Evolutionary conservation across 805 yeast genomes (phyloP), one percentile per base, ranked within the genome.

Genomic region (Millerago galiae): DNA sequence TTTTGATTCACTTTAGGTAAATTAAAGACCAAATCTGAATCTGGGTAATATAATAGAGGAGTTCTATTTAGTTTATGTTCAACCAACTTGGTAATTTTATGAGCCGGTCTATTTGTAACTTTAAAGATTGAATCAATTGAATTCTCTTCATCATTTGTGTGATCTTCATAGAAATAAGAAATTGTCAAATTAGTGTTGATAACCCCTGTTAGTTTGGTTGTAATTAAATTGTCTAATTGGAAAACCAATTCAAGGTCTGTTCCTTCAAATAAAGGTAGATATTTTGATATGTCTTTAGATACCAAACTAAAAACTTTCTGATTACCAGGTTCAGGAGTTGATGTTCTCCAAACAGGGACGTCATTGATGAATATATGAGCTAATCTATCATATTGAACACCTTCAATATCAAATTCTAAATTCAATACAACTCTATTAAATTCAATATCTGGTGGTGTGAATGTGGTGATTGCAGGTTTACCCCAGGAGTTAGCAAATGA

Each of bases 251-350:
- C 59, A 7, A 68, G 52, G 3, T 67, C 65, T 12, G 66, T 50
- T 5, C 50, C 39, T 29, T 59, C 48, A 58, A 87, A 83, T 28
- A 86, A 58, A 0, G 65, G 49, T 8, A 69, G 52, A 55, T 75
- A 85, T 13, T 64, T 58, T 2, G 89, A 70, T 1, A 85, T 72
- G 56, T 88, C 95, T 56, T 83, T 86, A 26, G 71, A 65, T 42
- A 72, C 63, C 5, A 60, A 53, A 21, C 83, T 75, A 49, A 67
- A 74, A 9, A 74, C 72, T 2, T 63, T 51, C 12, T 54, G 56
- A 52, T 81, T 61, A 43, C 74, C 73, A 1, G 95, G 95, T 61
- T 87, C 95, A 13, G 84, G 79, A 3, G 95, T 88, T 3, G 91
- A 81, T 1, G 87, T 79, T 61, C 95, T 74, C 95, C 95, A 87